Evolutionary conservation across 139 green algal species (phyloP).

Genomic region (Micractinium sp.): DNA sequence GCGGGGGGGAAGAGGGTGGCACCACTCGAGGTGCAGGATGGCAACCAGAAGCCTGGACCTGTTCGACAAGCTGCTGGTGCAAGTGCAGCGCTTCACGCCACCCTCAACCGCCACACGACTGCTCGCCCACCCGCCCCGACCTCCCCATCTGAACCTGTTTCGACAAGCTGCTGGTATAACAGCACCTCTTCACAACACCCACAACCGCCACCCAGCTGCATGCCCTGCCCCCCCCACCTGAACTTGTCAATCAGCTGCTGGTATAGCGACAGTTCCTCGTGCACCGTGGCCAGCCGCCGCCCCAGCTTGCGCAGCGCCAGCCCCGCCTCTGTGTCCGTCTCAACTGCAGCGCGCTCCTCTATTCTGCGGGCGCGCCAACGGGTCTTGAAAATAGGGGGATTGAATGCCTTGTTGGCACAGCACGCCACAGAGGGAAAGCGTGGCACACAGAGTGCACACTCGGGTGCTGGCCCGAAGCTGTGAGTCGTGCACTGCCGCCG

Average conservation of each 20-base stretch:
- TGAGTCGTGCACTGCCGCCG: too few relatives aligned
- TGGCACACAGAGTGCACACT: too few relatives aligned
- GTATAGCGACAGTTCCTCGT: conserved; percentile 57
- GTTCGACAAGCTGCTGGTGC: too few relatives aligned
- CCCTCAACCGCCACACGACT: too few relatives aligned
- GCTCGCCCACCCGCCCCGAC: too few relatives aligned
- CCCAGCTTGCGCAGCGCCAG: conserved; percentile 43
- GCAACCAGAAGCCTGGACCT: too few relatives aligned
- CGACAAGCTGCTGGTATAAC: neutral
- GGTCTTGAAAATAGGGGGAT: too few relatives aligned
- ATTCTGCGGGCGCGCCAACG: conserved; percentile 37
- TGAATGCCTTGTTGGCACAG: too few relatives aligned
- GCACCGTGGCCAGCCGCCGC: conserved; percentile 48
- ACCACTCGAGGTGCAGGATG: neutral
- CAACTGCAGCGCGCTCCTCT: conserved; percentile 38
- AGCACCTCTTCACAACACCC: neutral
- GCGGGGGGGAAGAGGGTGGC: neutral
- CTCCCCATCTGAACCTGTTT: too few relatives aligned
- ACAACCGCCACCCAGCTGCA: neutral
- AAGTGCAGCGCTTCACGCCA: too few relatives aligned
- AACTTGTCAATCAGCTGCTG: conserved; percentile 43
- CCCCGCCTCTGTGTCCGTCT: conserved; percentile 33
- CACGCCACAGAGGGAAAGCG: too few relatives aligned
- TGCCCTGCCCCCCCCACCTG: neutral
- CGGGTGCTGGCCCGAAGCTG: too few relatives aligned